phyloP scores from a whole-genome alignment of 2,329 filamentous ascomycete genomes.

The Simplicillium aogashimaense region DNA sequence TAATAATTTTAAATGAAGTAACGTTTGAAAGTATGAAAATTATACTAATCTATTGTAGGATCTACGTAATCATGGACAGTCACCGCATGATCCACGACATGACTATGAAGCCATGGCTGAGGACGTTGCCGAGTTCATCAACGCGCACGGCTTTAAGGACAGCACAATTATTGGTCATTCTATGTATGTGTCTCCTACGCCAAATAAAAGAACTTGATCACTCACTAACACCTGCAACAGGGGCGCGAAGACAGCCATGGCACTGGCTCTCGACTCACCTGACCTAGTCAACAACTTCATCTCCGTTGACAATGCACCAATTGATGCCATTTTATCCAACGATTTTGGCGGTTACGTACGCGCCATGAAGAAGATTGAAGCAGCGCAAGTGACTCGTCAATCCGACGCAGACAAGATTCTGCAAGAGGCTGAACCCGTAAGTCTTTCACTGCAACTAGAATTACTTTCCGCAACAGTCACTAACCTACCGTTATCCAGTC shows the following conservation, averaged over 20 bases:
- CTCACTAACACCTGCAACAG: conserved; percentile 22
- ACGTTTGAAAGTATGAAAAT: not conserved
- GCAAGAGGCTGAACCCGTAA: conserved; percentile 58
- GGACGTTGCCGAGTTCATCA: conserved; percentile 73
- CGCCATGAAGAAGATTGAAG: conserved; percentile 76
- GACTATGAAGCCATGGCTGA: conserved; percentile 75
- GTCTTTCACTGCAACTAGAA: conserved; percentile 5
- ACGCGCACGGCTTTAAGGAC: conserved; percentile 56
- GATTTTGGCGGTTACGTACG: conserved; percentile 73
- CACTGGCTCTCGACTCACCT: conserved; percentile 64
- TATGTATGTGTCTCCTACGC: conserved; percentile 48
- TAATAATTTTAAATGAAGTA: conserved; percentile 16
- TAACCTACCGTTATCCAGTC: conserved; percentile 36
- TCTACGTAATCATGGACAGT: conserved; percentile 87
- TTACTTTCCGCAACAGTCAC: not conserved
- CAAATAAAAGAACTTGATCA: not conserved
- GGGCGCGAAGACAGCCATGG: conserved; percentile 91
- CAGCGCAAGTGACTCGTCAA: conserved; percentile 54
- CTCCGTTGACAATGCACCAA: conserved; percentile 84
- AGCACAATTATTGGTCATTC: conserved; percentile 84
- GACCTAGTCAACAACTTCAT: conserved; percentile 60
- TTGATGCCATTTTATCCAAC: conserved; percentile 64
- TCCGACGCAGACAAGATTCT: conserved; percentile 75
- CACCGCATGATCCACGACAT: conserved; percentile 65
- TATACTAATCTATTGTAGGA: conserved; percentile 43